phyloP scores from a whole-genome alignment of 805 yeast species.

The Cyberlindnera americana region DNA sequence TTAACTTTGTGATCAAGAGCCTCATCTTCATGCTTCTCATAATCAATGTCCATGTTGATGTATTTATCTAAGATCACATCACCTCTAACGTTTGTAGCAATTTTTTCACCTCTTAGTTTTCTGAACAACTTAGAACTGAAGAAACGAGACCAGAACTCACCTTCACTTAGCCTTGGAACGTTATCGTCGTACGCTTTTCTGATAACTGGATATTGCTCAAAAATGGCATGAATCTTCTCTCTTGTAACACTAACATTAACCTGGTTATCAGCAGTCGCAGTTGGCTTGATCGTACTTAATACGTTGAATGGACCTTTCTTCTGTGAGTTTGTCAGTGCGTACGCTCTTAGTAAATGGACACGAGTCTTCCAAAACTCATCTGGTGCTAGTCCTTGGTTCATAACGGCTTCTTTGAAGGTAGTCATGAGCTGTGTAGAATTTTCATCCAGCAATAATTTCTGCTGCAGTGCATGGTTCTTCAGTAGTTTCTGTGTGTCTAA shows the following conservation, averaged over 20 bases:
- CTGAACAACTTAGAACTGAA: conserved; percentile 88
- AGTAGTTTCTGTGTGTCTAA: conserved; percentile 58
- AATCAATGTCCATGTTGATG: conserved; percentile 64
- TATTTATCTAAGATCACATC: conserved; percentile 85
- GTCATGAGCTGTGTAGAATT: conserved; percentile 50
- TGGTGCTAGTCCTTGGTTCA: conserved; percentile 69
- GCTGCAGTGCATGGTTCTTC: conserved; percentile 74
- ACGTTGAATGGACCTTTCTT: conserved; percentile 93
- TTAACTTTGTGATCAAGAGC: conserved; percentile 47
- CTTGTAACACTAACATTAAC: conserved; percentile 90
- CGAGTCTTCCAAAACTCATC: conserved; percentile 86
- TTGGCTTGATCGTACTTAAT: conserved; percentile 87
- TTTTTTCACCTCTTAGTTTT: conserved; percentile 83
- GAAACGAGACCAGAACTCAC: conserved; percentile 95
- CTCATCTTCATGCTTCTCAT: conserved; percentile 42
- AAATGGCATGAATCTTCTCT: conserved; percentile 84
- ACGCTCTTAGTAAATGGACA: conserved; percentile 74
- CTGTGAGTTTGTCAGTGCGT: conserved; percentile 80
- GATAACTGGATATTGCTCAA: conserved; percentile 90
- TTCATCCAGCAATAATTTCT: conserved; percentile 67
- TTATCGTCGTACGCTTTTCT: conserved; percentile 84
- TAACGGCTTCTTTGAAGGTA: conserved; percentile 85
- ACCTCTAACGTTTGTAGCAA: conserved; percentile 71
- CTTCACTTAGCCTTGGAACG: conserved; percentile 86
- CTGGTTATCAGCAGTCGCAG: conserved; percentile 87